phyloP scores from a whole-genome alignment of 176 grass and related monocot genomes.

The Otatea glauca region DNA sequence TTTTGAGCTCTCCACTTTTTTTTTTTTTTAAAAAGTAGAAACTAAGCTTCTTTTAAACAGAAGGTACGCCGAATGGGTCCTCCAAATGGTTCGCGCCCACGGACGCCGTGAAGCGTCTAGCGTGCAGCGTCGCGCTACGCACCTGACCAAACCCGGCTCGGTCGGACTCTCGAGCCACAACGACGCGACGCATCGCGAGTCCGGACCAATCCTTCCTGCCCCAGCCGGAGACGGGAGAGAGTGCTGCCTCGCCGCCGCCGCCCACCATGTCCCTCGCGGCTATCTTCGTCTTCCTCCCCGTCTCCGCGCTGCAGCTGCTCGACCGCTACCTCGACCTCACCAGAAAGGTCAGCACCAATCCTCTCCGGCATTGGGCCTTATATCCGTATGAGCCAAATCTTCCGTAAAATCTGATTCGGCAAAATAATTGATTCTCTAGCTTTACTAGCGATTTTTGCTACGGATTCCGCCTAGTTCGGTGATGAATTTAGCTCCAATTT shows the following conservation, averaged over 20 bases:
- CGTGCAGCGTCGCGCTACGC: background rate
- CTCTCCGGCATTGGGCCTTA: background rate
- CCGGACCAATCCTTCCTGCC: background rate
- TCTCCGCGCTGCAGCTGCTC: slow-evolving; percentile 52
- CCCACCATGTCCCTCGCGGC: slow-evolving; percentile 57
- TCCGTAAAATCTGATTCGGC: background rate
- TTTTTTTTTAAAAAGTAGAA: too few species aligned
- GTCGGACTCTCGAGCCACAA: background rate
- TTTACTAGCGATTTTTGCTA: background rate
- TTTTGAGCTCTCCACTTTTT: too few species aligned
- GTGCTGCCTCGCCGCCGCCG: slow-evolving; percentile 8
- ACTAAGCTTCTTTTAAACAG: too few species aligned
- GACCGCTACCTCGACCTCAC: slow-evolving; percentile 58
- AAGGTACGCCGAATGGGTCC: too few species aligned
- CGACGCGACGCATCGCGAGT: background rate
- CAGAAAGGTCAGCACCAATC: slow-evolving; percentile 50
- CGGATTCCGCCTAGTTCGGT: background rate
- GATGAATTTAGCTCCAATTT: background rate
- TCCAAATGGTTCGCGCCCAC: too few species aligned
- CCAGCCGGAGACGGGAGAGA: background rate
- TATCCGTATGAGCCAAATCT: slow-evolving; percentile 2
- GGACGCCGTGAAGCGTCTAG: too few species aligned
- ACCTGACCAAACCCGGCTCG: background rate
- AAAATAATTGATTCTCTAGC: background rate
- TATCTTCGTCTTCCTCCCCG: slow-evolving; percentile 60